Evolutionary conservation across 805 yeast genomes (phyloP).

Genomic region (Candida oleophila): DNA sequence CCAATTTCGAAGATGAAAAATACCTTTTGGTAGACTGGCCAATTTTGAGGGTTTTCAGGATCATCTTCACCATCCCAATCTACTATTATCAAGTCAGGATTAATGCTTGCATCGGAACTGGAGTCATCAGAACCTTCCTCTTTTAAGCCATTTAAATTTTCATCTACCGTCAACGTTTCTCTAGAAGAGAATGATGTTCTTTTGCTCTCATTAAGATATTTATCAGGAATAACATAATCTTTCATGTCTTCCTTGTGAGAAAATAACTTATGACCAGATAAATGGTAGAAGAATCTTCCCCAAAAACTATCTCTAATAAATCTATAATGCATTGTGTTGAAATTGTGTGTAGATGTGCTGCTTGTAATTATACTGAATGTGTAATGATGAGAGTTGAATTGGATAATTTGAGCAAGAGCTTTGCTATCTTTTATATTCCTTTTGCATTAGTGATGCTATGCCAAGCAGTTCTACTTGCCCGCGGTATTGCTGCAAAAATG

Average conservation of each 20-base stretch:
- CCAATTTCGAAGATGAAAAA: constrained; percentile 34
- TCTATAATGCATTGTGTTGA: constrained; percentile 7
- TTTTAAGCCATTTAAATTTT: neutral
- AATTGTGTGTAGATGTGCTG: too few relatives aligned
- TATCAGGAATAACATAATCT: constrained; percentile 20
- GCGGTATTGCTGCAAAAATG: neutral
- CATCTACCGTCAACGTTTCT: neutral
- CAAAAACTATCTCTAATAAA: constrained; percentile 23
- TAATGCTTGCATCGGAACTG: neutral
- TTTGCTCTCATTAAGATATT: constrained; percentile 9
- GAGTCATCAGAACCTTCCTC: neutral
- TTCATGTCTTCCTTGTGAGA: constrained; percentile 17
- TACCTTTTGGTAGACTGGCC: constrained; percentile 40
- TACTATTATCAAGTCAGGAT: constrained; percentile 12
- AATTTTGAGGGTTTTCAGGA: constrained; percentile 49
- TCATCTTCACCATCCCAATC: constrained; percentile 37
- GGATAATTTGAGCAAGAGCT: neutral
- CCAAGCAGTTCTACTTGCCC: neutral
- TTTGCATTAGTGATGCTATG: neutral
- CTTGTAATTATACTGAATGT: neutral
- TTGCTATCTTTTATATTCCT: neutral
- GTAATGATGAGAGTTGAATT: neutral
- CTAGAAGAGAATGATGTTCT: neutral
- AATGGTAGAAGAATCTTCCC: constrained; percentile 18
- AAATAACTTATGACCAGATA: constrained; percentile 16